phyloP scores from a whole-genome alignment of 1,284 basidiomycete species.

The Tilletia walkeri region DNA sequence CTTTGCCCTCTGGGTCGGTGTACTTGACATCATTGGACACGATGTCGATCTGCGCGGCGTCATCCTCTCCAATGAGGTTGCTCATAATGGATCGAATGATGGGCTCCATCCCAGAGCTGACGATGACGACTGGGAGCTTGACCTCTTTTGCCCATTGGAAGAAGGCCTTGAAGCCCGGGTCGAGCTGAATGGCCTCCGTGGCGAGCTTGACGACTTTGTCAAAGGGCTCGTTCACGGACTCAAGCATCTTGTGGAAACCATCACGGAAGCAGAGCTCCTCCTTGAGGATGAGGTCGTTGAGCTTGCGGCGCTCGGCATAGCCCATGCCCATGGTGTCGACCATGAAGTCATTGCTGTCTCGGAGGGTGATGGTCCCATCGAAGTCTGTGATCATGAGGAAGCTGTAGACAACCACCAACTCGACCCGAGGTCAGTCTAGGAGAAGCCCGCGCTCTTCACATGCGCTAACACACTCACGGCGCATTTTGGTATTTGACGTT shows the following conservation, averaged over 20 bases:
- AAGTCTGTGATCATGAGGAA: slow-evolving; percentile 55
- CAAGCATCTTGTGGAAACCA: slow-evolving; percentile 53
- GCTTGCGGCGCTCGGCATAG: slow-evolving; percentile 53
- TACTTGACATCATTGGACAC: slow-evolving; percentile 55
- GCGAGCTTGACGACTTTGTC: slow-evolving; percentile 52
- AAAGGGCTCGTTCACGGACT: slow-evolving; percentile 50
- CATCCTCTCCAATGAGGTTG: slow-evolving; percentile 54
- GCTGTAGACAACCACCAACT: slow-evolving; percentile 22
- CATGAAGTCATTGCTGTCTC: slow-evolving; percentile 56
- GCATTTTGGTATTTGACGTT: slow-evolving; percentile 17
- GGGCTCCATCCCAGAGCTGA: slow-evolving; percentile 54
- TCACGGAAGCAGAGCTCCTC: slow-evolving; percentile 52
- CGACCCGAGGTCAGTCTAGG: neutral
- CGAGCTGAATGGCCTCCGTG: slow-evolving; percentile 48
- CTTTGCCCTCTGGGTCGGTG: slow-evolving; percentile 51
- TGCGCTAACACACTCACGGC: neutral
- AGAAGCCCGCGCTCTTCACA: neutral
- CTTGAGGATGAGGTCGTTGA: slow-evolving; percentile 53
- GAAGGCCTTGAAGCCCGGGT: slow-evolving; percentile 56
- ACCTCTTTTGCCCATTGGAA: slow-evolving; percentile 51
- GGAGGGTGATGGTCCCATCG: slow-evolving; percentile 29
- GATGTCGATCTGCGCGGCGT: slow-evolving; percentile 52
- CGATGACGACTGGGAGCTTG: slow-evolving; percentile 54
- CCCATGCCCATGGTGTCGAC: slow-evolving; percentile 55
- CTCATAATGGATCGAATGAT: slow-evolving; percentile 53